phyloP scores from a whole-genome alignment of 2,329 filamentous ascomycete species.

The Hymenoscyphus salicellus region DNA sequence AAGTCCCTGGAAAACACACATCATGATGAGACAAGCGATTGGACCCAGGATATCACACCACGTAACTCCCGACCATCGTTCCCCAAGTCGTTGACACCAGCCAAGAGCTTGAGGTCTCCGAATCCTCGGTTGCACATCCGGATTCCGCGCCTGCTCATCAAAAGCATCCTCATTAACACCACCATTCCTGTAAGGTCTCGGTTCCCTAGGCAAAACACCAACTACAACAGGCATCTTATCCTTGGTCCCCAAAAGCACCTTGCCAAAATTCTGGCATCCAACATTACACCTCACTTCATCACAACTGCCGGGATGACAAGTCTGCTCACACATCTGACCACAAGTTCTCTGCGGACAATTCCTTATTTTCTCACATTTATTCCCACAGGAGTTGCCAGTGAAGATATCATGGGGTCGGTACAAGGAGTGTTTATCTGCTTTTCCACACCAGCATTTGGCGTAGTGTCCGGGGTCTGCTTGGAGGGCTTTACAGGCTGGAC shows the following conservation, averaged over 20 bases:
- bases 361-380: neutral
- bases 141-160: too few species aligned
- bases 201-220: neutral
- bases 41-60: neutral
- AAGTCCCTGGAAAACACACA: neutral
- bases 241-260: neutral
- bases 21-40: neutral
- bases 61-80: neutral
- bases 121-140: neutral
- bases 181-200: neutral
- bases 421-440: neutral
- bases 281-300: neutral
- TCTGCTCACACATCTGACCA: neutral
- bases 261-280: too few species aligned
- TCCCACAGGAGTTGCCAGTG: neutral
- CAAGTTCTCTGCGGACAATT: neutral
- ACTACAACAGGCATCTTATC: neutral
- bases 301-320: conserved; percentile 3
- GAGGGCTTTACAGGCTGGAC: neutral
- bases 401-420: neutral
- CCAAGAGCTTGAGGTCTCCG: too few species aligned
- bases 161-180: neutral
- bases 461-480: neutral
- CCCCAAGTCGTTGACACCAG: neutral
- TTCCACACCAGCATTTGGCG: conserved; percentile 3